These are phyloP conservation scores for Bifiguratus adelaidae DNA, from an alignment of 192 early-diverging fungal species.

Conservation along the genomic window DNA sequence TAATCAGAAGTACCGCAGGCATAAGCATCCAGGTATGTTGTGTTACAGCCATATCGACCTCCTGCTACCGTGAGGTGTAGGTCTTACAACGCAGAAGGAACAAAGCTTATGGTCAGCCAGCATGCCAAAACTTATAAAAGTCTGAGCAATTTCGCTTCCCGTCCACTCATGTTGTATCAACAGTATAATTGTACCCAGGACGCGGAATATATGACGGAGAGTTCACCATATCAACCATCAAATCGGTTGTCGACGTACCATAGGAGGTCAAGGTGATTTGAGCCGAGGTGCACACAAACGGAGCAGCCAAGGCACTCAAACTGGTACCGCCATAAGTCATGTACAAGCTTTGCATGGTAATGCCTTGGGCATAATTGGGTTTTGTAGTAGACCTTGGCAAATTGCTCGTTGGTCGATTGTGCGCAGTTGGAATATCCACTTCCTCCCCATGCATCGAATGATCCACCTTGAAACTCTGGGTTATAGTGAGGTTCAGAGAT, in stretches of 20 bases:
- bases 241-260: background rate
- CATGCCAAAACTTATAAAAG: too few species aligned
- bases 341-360: slow-evolving; percentile 46
- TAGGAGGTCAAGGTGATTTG: background rate
- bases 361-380: slow-evolving; percentile 40
- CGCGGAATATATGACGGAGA: background rate
- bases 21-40: too few species aligned
- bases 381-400: slow-evolving; percentile 11
- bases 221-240: background rate
- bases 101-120: too few species aligned
- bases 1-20: too few species aligned
- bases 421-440: slow-evolving; percentile 3
- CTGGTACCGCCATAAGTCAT: slow-evolving; percentile 63
- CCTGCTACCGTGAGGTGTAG: too few species aligned
- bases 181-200: too few species aligned
- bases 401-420: background rate
- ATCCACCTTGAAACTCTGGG: slow-evolving; percentile 2
- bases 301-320: slow-evolving; percentile 37
- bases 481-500: background rate
- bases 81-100: too few species aligned
- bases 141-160: too few species aligned
- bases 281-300: background rate
- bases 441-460: background rate
- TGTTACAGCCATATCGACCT: too few species aligned
- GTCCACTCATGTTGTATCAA: too few species aligned